These are phyloP conservation scores for Boletus semigastroideus DNA, from an alignment of 1,284 basidiomycete species.

Conservation along the genomic window DNA sequence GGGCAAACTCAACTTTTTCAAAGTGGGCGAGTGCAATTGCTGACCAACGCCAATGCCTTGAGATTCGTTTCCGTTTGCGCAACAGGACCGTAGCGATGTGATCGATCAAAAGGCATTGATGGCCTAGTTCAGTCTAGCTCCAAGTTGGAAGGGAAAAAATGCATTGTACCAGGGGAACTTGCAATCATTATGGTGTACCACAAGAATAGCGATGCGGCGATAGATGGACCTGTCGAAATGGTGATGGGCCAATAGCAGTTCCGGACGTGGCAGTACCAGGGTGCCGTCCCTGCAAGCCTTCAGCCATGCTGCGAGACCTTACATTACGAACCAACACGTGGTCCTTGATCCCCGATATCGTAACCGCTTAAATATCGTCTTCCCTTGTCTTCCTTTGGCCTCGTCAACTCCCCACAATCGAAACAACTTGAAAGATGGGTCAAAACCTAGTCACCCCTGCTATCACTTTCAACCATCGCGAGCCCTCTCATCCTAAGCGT, in stretches of 20 bases:
- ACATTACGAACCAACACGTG: background rate
- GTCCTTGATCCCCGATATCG: slow-evolving; percentile 3
- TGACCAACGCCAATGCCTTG: slow-evolving; percentile 23
- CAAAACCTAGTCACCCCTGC: slow-evolving; percentile 4
- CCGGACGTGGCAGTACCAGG: slow-evolving; percentile 16
- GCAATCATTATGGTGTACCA: background rate
- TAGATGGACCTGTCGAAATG: slow-evolving; percentile 7
- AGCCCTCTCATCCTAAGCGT: slow-evolving; percentile 10
- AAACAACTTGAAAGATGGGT: slow-evolving; percentile 12
- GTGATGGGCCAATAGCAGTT: background rate
- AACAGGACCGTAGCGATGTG: slow-evolving; percentile 1
- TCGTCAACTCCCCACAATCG: slow-evolving; percentile 9
- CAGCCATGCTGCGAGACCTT: slow-evolving; percentile 15
- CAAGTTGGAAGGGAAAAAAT: background rate
- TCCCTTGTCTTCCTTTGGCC: background rate
- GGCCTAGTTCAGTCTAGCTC: slow-evolving; percentile 13
- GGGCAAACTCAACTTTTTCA: slow-evolving; percentile 17
- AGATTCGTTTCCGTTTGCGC: slow-evolving; percentile 25
- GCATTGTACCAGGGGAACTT: background rate
- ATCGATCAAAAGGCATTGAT: slow-evolving; percentile 18
- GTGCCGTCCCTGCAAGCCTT: slow-evolving; percentile 6
- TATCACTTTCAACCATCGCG: slow-evolving; percentile 8
- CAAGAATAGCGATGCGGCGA: slow-evolving; percentile 11
- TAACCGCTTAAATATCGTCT: slow-evolving; percentile 17
- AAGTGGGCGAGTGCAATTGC: slow-evolving; percentile 5